These are phyloP conservation scores for Mycena polygramma DNA, from an alignment of 768 basidiomycete species.

Conservation along the genomic window DNA sequence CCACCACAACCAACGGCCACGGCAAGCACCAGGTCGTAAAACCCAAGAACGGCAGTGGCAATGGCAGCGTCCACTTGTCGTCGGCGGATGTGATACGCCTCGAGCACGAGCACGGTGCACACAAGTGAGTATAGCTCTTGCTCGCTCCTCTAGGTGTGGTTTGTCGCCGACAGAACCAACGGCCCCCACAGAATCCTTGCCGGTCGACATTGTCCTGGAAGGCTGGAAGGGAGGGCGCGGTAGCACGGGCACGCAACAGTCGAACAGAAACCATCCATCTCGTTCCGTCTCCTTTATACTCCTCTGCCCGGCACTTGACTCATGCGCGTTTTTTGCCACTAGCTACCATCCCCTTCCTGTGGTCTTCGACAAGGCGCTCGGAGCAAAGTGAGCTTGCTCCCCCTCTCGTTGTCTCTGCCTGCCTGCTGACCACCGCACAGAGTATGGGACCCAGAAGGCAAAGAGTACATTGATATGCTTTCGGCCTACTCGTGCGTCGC, in stretches of 20 bases:
- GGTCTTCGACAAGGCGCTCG: conserved; percentile 91
- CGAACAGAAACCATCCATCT: not conserved
- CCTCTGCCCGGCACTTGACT: conserved; percentile 46
- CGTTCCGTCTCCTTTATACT: conserved; percentile 41
- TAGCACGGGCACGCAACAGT: not conserved
- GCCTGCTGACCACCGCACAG: conserved; percentile 46
- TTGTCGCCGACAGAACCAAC: conserved; percentile 47
- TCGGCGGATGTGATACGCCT: conserved; percentile 83
- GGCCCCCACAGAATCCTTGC: conserved; percentile 41
- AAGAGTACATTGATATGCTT: conserved; percentile 97
- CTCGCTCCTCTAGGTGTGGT: conserved; percentile 26
- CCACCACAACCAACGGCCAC: conserved; percentile 36
- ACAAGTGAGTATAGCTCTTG: conserved; percentile 77
- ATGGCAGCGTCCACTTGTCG: conserved; percentile 48
- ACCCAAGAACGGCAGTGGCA: conserved; percentile 4
- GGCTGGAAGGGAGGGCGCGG: conserved; percentile 24
- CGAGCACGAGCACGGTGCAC: conserved; percentile 87
- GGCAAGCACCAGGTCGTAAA: conserved; percentile 29
- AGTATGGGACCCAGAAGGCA: conserved; percentile 96
- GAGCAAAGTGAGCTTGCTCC: conserved; percentile 73
- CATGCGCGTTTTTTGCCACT: conserved; percentile 61
- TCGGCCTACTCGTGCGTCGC: conserved; percentile 92
- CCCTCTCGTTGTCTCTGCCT: not conserved
- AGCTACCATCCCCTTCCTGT: conserved; percentile 97
- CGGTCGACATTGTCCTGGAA: conserved; percentile 40